Evolutionary conservation across 1,139 yeast genomes (phyloP).

Genomic region (Yamadazyma atmosphaerica): DNA sequence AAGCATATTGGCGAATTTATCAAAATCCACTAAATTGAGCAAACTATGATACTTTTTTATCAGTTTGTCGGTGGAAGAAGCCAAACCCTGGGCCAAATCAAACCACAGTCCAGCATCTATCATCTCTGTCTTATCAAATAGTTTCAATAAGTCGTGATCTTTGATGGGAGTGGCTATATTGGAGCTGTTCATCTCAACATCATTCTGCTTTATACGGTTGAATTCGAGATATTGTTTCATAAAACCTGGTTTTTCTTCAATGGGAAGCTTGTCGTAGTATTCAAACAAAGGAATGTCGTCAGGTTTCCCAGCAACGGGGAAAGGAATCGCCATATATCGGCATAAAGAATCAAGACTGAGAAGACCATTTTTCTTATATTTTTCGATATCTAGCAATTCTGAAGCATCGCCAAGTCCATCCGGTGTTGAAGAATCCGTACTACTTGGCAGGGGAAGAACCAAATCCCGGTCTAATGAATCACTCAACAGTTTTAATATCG

Average conservation of each 20-base stretch:
- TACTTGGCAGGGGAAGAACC: too few species aligned
- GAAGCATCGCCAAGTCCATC: constrained; percentile 1
- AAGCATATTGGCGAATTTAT: constrained; percentile 21
- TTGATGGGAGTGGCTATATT: constrained; percentile 3
- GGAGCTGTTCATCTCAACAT: constrained; percentile 9
- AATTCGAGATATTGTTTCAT: constrained; percentile 24
- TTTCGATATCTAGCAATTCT: too few species aligned
- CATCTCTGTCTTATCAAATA: constrained; percentile 1
- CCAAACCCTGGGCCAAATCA: constrained; percentile 6
- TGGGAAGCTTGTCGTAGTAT: constrained; percentile 11
- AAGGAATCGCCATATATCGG: constrained; percentile 10
- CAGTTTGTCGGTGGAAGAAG: not conserved
- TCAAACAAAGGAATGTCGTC: constrained; percentile 11
- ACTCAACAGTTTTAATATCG: too few species aligned
- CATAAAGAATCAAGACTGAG: constrained; percentile 9
- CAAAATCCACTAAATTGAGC: constrained; percentile 20
- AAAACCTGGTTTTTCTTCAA: constrained; percentile 16
- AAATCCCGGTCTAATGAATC: too few species aligned
- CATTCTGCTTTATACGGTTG: constrained; percentile 21
- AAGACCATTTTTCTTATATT: constrained; percentile 7
- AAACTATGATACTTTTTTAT: constrained; percentile 15
- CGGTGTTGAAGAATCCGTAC: not conserved
- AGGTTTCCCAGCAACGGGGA: not conserved
- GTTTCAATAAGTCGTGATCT: constrained; percentile 6
- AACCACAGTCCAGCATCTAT: constrained; percentile 11